A percentile compares a stretch with the other conserved stretches of the same genome.
These are phyloP conservation scores for Ceraceosorus guamensis DNA, from an alignment of 1,284 basidiomycete species.

Conservation along the genomic window DNA sequence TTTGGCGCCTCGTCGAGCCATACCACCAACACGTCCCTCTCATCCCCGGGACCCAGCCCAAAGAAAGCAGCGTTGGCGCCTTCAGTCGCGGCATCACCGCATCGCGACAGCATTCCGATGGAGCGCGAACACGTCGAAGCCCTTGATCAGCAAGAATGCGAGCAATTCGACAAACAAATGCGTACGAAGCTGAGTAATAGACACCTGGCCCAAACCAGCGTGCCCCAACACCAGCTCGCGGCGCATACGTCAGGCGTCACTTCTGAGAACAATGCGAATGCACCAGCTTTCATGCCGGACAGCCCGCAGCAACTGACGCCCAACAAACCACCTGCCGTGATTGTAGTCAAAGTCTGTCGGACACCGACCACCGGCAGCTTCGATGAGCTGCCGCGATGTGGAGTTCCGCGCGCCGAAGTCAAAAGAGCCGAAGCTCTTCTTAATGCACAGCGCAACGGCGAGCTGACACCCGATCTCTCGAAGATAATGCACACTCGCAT, in stretches of 20 bases:
- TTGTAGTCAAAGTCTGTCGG: constrained; percentile 37
- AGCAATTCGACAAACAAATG: constrained; percentile 4
- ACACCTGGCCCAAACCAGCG: not conserved
- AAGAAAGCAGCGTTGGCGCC: too few relatives aligned
- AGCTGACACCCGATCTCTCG: constrained; percentile 4
- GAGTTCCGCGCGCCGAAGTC: constrained; percentile 8
- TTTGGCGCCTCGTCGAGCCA: too few relatives aligned
- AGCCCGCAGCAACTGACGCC: constrained; percentile 1
- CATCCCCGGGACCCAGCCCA: too few relatives aligned
- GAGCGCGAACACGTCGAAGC: constrained; percentile 5
- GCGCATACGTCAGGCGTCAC: not conserved
- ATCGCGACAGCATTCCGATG: too few relatives aligned
- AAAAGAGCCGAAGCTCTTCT: constrained; percentile 4
- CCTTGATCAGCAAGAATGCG: constrained; percentile 7
- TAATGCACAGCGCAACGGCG: not conserved
- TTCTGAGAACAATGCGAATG: not conserved
- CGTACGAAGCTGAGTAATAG: not conserved
- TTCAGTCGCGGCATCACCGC: too few relatives aligned
- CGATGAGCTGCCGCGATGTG: constrained; percentile 35
- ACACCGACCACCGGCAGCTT: constrained; percentile 34
- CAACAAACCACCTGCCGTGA: constrained; percentile 14
- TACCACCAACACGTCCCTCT: too few relatives aligned
- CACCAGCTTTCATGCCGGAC: not conserved
- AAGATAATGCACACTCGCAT: constrained; percentile 27
- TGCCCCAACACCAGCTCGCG: not conserved